Evolutionary conservation across 495 filamentous ascomycete species (phyloP), one percentile per base, ranked within the genome.

Genomic region (Penicillium waksmanii): DNA sequence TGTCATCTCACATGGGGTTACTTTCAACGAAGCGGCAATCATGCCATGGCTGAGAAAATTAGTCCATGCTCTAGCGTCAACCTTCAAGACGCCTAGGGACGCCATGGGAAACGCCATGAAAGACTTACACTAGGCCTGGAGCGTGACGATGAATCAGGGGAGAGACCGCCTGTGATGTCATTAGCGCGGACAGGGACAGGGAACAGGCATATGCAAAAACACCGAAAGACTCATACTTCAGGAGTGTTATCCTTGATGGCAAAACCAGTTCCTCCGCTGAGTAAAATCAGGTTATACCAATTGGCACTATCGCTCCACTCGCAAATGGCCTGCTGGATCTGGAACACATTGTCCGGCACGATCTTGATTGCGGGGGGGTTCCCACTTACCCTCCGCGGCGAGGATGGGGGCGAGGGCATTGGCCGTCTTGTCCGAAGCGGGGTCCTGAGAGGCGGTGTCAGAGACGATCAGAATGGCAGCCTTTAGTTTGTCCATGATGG

Each of bases 221-320:
- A 52, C n/a, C 42, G 52, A 11, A 38, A 15, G 53, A 52, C 57
- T 73, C 83, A 47, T 70, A 90, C 89, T 78, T 99, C 95, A 11
- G 95, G 95, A 0, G 95, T 99, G 53, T 80, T 77, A 74, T 99
- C 95, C 51, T 88, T 85, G n/a, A 87, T 74, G 11, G 96, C 89
- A 74, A 99, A 99, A 5, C 95, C 95, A 5, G 95, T 99, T 12
- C 95, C 95, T 52, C 95, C 95, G 8, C 90, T 97, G 2, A 92
- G 89, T 50, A 97, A 73, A 51, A 99, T 84, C 49, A 98, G 75
- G 73, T 97, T 94, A 11, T 85, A 65, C 18, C 75, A 75, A 62
- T 84, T 72, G 21, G 73, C 64, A 17, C 76, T 70, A 74, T 94
- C 90, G 0, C 89, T 77, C 88, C 89, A 96, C 48, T 79, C 62